phyloP scores from a whole-genome alignment of 2,329 filamentous ascomycete species.

The Penicillium sumatraense region DNA sequence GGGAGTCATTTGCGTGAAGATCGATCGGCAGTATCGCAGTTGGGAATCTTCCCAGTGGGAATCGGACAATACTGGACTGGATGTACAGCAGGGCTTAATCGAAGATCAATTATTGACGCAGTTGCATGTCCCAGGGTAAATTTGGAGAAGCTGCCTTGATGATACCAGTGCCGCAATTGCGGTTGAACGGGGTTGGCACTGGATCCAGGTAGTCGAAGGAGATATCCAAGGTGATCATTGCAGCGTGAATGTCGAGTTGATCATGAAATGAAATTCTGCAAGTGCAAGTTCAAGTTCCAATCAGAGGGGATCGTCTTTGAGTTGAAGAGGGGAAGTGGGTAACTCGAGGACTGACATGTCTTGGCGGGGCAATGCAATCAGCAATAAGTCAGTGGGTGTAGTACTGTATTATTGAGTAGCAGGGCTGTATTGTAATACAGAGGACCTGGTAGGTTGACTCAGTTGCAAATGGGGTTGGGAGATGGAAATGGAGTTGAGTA shows the following conservation, averaged over 20 bases:
- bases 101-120: not conserved
- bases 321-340: conserved; percentile 17
- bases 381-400: too few relatives aligned
- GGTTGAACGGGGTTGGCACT: not conserved
- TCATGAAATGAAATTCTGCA: not conserved
- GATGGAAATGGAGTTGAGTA: too few relatives aligned
- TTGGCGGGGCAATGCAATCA: too few relatives aligned
- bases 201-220: not conserved
- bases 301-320: not conserved
- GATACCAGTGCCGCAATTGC: not conserved
- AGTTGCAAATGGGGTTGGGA: too few relatives aligned
- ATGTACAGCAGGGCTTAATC: too few relatives aligned
- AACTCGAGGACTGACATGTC: conserved; percentile 17
- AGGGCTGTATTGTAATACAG: too few relatives aligned
- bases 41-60: too few relatives aligned
- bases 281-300: not conserved
- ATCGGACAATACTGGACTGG: too few relatives aligned
- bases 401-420: too few relatives aligned
- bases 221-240: not conserved
- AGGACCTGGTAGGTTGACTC: too few relatives aligned
- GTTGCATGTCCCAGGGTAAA: not conserved
- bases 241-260: not conserved
- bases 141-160: not conserved
- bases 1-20: conserved; percentile 24
- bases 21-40: too few relatives aligned